These are phyloP conservation scores for Pichia kluyveri DNA, from an alignment of 805 yeast species.

Conservation along the genomic window DNA sequence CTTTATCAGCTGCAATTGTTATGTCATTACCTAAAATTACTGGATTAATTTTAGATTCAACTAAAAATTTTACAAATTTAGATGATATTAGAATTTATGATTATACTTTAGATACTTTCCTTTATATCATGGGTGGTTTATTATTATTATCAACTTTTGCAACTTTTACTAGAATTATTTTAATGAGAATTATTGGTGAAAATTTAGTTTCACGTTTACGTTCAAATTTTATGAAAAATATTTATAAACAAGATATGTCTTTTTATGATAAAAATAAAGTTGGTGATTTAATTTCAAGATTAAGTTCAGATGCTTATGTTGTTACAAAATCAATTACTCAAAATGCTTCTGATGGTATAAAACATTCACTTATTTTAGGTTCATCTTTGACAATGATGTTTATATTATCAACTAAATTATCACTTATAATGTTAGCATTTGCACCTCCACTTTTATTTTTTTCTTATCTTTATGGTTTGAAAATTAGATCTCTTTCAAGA, in stretches of 20 bases:
- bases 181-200: constrained; percentile 77
- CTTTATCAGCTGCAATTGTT: constrained; percentile 39
- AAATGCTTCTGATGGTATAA: constrained; percentile 83
- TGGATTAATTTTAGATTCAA: constrained; percentile 45
- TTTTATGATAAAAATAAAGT: constrained; percentile 85
- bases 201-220: constrained; percentile 78
- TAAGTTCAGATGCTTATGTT: constrained; percentile 83
- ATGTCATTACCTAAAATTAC: constrained; percentile 48
- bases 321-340: constrained; percentile 82
- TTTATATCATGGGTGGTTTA: constrained; percentile 48
- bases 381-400: constrained; percentile 92
- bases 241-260: constrained; percentile 79
- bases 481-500: constrained; percentile 66
- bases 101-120: constrained; percentile 50
- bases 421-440: constrained; percentile 66
- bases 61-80: constrained; percentile 25
- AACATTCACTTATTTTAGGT: constrained; percentile 70
- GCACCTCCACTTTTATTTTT: constrained; percentile 81
- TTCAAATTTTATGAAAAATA: constrained; percentile 65
- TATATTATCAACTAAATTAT: constrained; percentile 68
- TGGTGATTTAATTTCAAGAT: constrained; percentile 84
- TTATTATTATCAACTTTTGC: constrained; percentile 69
- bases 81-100: constrained; percentile 40
- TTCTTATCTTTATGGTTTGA: constrained; percentile 75
- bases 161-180: constrained; percentile 68